These are phyloP conservation scores for Heimioporus sp. DNA, from an alignment of 768 basidiomycete genomes.

Conservation along the genomic window DNA sequence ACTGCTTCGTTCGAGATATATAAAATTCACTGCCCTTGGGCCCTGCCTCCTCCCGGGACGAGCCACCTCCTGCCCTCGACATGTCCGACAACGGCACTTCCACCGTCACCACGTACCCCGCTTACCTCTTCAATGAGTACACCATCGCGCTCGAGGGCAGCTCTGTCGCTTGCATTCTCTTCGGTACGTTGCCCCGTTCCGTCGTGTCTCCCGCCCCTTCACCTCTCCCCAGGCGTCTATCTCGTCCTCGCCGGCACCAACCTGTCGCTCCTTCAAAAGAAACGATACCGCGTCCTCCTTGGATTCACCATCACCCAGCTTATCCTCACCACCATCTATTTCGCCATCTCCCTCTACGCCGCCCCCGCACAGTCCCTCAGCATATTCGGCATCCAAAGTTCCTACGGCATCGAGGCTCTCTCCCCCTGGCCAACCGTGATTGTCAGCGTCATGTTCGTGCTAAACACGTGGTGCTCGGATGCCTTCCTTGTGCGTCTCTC, in stretches of 20 bases:
- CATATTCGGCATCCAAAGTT: slow-evolving; percentile 5
- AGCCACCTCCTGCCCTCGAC: background rate
- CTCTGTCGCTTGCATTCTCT: slow-evolving; percentile 19
- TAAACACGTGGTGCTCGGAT: slow-evolving; percentile 24
- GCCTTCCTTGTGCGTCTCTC: slow-evolving; percentile 19
- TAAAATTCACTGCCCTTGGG: background rate
- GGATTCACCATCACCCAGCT: slow-evolving; percentile 14
- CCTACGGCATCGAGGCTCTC: slow-evolving; percentile 5
- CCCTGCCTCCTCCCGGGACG: background rate
- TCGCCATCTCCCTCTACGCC: slow-evolving; percentile 17
- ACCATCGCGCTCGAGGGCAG: slow-evolving; percentile 22
- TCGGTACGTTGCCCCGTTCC: background rate
- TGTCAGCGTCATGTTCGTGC: slow-evolving; percentile 6
- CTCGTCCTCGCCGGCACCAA: slow-evolving; percentile 11
- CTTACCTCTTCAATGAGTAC: slow-evolving; percentile 12
- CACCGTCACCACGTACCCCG: slow-evolving; percentile 6
- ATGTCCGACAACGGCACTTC: slow-evolving; percentile 16
- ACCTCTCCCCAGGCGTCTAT: slow-evolving; percentile 9
- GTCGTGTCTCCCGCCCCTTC: background rate
- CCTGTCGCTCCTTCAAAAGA: slow-evolving; percentile 11
- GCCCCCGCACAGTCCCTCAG: slow-evolving; percentile 13
- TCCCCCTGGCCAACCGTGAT: slow-evolving; percentile 18
- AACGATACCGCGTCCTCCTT: slow-evolving; percentile 15
- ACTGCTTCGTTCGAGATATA: background rate
- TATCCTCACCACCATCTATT: slow-evolving; percentile 15